These are phyloP conservation scores for Xylaria palmicola DNA, from an alignment of 495 filamentous ascomycete species.

Conservation along the genomic window DNA sequence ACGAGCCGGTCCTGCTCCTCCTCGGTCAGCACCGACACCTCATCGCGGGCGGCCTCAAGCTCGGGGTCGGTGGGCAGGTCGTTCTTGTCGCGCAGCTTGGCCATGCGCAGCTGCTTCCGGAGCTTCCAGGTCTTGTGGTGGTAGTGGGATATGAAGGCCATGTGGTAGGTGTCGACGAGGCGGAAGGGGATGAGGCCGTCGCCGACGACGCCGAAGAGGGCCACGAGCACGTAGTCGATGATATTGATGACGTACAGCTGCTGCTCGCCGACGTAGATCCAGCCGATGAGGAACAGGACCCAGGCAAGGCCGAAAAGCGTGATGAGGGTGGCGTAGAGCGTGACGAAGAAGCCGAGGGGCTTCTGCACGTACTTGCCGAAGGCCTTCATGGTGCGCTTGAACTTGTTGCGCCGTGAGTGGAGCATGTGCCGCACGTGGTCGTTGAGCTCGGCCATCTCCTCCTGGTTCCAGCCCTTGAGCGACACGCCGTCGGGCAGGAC, in stretches of 20 bases:
- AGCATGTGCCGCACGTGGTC: constrained; percentile 81
- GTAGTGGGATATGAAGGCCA: constrained; percentile 63
- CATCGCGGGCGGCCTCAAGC: constrained; percentile 47
- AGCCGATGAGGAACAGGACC: constrained; percentile 83
- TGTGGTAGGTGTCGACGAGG: constrained; percentile 77
- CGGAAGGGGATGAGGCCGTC: constrained; percentile 76
- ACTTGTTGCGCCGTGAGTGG: constrained; percentile 71
- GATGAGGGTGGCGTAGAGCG: constrained; percentile 75
- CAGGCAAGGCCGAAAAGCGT: constrained; percentile 78
- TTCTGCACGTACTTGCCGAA: constrained; percentile 72
- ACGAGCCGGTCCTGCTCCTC: constrained; percentile 61
- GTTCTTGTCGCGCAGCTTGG: constrained; percentile 66
- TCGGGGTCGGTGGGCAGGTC: constrained; percentile 59
- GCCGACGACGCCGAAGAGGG: constrained; percentile 73
- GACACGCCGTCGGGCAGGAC: constrained; percentile 63
- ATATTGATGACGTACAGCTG: constrained; percentile 70
- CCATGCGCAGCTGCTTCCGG: constrained; percentile 60
- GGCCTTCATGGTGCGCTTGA: constrained; percentile 71
- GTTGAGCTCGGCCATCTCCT: constrained; percentile 70
- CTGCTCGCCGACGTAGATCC: constrained; percentile 75
- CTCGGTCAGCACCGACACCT: constrained; percentile 57
- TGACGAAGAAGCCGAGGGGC: constrained; percentile 74
- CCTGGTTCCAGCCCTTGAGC: constrained; percentile 65
- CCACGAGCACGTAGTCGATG: constrained; percentile 76
- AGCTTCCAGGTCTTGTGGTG: constrained; percentile 70